Base-by-base conservation (phyloP, 108 stramenopile genomes). In the Cyclotella baltica region DNA sequence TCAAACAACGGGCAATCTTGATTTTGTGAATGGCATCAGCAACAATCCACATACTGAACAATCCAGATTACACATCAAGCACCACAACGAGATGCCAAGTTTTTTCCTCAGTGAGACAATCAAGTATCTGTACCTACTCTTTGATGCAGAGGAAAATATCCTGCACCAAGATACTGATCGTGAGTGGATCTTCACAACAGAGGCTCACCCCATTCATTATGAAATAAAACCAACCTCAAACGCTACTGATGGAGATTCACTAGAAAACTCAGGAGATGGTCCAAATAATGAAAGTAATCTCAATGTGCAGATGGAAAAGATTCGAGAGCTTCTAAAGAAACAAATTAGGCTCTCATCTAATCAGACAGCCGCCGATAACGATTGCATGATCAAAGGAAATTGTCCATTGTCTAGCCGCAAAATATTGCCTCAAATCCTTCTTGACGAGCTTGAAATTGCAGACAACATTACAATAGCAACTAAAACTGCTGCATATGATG, bases 101-200 rank as follows among this genome's bases (percentile, higher is more conserved):
- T 99, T 96, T 73, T 99, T 99, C 72, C 85, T 98, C 22, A 92
- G 92, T 52, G 98, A 99, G 82, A 99, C 98, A 19, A 84, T 99
- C 53, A 99, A 99, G 79, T 99, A 99, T 74, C 82, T 99, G 19
- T 98, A 93, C 75, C 78, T 99, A 25, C 85, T 93, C 20, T 98
- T 98, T 77, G 90, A 93, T 40, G 88, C 92, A n/a, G 84, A 88
- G 15, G 86, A 94, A 30, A 93, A 93, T 63, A 70, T 90, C 35
- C 59, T 96, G 51, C 90, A 96, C 70, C 72, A 66, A 23, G 90
- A 92, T 56, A 48, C 71, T 35, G 83, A 88, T 33, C 78, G 88
- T 13, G 87, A 91, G 15, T 96, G 91, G 88, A 85, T 98, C 18
- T 97, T 99, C 67, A 97, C 96, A 38, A 99, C 98, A 4, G 98